Evolutionary conservation across 2,329 filamentous ascomycete genomes (phyloP), one percentile per base, ranked within the genome.

Genomic region (Ciborinia camelliae): DNA sequence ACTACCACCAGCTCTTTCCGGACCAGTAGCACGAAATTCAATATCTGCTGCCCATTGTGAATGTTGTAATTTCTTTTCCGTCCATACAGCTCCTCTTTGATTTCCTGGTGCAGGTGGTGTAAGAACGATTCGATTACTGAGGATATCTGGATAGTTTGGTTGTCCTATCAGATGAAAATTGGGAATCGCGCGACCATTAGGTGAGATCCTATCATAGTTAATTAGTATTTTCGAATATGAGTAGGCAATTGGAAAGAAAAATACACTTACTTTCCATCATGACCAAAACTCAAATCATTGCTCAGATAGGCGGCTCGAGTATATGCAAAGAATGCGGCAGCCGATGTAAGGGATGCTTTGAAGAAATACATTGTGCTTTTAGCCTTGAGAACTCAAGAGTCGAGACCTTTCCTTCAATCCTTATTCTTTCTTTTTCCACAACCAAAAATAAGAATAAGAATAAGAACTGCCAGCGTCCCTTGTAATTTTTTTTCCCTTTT

Each of bases 51-150:
- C 84, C 92, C 92, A 99, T 76, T 88, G 83, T n/a, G 82, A 78
- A 66, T 88, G 80, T 71, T 85, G 77, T 57, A 90, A 81, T 41
- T 82, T 74, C 65, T 79, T 80, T 68, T 92, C 86, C 39, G 89
- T 82, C 94, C 95, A 99, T 71, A 95, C 76, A 58, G 90, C 89
- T 67, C 91, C 91, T 75, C 92, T 87, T 73, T 90, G 88, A 78
- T 92, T 92, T 63, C 95, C 95, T 7, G 92, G 92, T 57, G 87
- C 88, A 18, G 92, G 88, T 14, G 95, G 94, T 1, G 95, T 99
- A 65, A 99, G 85, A 75, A 99, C 90, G 66, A 98, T 75, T 76
- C 93, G 92, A 81, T 98, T 94, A 70, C 92, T 96, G 66, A 97
- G 85, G 66, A 89, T 77, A 73, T 89, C 84, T 70, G 86, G 86